Conservation (phyloP, 495 filamentous ascomycete species). For the Echria macrotheca region DNA sequence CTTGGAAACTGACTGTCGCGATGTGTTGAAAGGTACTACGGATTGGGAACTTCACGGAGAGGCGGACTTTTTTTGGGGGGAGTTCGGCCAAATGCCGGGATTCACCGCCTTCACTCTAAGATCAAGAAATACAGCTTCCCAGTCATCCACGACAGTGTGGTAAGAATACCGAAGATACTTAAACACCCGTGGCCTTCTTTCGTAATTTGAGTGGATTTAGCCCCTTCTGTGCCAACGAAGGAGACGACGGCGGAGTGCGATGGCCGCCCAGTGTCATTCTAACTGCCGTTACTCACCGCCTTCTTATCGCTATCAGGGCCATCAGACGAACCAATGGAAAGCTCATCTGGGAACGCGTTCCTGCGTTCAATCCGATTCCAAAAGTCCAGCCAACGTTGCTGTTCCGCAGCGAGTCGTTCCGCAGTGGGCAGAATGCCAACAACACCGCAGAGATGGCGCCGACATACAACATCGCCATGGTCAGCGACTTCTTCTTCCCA, state of each 20-base stretch:
- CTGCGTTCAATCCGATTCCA: slow-evolving; percentile 1
- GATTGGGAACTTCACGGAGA: background rate
- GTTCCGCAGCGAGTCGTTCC: too few relatives aligned
- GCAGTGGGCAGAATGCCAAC: background rate
- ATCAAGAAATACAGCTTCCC: slow-evolving; percentile 7
- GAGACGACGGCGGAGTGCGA: too few relatives aligned
- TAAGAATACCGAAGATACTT: too few relatives aligned
- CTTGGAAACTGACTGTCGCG: background rate
- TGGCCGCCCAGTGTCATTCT: too few relatives aligned
- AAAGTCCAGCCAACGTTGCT: background rate
- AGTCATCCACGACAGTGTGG: too few relatives aligned
- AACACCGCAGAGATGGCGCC: slow-evolving; percentile 42
- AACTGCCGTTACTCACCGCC: slow-evolving; percentile 20
- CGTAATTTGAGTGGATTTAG: too few relatives aligned
- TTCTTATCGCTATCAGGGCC: slow-evolving; percentile 6
- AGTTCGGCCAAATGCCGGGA: slow-evolving; percentile 17
- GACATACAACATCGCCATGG: slow-evolving; percentile 71
- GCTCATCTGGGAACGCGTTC: background rate
- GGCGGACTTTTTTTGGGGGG: background rate
- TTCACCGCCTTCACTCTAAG: slow-evolving; percentile 7
- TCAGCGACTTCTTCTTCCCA: slow-evolving; percentile 98
- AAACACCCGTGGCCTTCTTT: too few relatives aligned
- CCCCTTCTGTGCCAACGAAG: too few relatives aligned
- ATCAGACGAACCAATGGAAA: background rate
- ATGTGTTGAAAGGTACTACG: background rate